Evolutionary conservation across 108 stramenopile species (phyloP), one percentile per base, ranked within the genome.

Genomic region (Schizochytrium sp.): DNA sequence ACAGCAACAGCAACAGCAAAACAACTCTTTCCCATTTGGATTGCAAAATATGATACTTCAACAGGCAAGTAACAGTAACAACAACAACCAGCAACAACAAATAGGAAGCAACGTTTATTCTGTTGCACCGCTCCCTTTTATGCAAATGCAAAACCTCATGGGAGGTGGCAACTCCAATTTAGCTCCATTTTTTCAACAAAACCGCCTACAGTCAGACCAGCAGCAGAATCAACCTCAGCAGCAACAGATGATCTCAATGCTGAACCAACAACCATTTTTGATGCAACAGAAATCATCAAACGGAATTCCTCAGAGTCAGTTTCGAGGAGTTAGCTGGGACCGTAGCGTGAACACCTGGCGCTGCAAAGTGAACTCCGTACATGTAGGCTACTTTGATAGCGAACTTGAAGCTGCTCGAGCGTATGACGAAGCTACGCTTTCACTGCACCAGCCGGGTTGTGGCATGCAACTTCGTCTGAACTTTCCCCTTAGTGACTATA

Each of bases 321-420:
- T 55, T 83, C 76, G 76, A 8, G 76, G 76, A 17, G 76, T 83
- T 5, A 83, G 76, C 76, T 83, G 76, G 76, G 76, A 83, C 40
- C 50, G 53, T 13, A 55, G 53, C 28, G 53, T 49, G 53, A 83
- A 83, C 53, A 55, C 76, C 53, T 83, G 76, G 76, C 76, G 76
- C 50, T 83, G 76, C 76, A 55, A 55, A 53, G 47, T 83, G 50
- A 83, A 83, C 76, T 83, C 76, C 17, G 53, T 83, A 13, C 53
- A 55, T 38, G 76, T 83, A n/a, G 76, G 76, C 2, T 83, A 83
- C 53, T 83, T 83, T 83, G 76, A 83, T 53, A 83, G 76, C 76
- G 76, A 83, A 42, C 10, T 42, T 1, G 76, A 83, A 40, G 76
- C 76, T 5, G 76, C 76, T 10, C 47, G 76, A 5, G 76, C 76